Evolutionary conservation across 345 rosid species (phyloP), one percentile per base, ranked within the genome.

Genomic region (Lumnitzera littorea): DNA sequence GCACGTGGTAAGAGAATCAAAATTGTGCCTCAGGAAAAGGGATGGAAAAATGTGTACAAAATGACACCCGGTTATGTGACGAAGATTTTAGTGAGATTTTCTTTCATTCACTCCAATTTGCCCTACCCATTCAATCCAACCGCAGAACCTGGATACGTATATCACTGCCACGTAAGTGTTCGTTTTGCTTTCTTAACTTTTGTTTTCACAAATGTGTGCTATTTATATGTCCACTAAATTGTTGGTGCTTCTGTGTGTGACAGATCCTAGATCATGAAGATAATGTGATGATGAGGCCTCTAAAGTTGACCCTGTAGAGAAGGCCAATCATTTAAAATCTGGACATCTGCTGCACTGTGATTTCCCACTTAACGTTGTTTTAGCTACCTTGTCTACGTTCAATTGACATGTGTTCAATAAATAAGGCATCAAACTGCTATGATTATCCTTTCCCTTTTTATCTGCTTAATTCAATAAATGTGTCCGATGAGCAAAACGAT

Each of bases 191-290:
- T 14, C 2, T 24, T 51, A 24, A 13, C 20, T 58, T 25, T 13
- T 47, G 41, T 10, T 12, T 17, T 31, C 17, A 31, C 15, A 29
- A n/a, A 23, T 36, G 10, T n/a, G 12, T 5, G 3, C 31, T 27
- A 6, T 47, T 3, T 7, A 14, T 29, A 14, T 29, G 36, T 41
- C 11, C 43, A 36, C 10, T 36, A 36, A 9, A 12, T 50, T 50
- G 4, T 50, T 14, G 20, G 52, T 50, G 15, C n/a, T 2, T 51
- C 56, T 2, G 46, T 6, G 20, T 27, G 12, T 15, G 68, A 75
- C 84, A 91, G 98, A 86, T 88, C 0, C 76, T 91, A 80, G 96
- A 91, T 69, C 98, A 91, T 15, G 98, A 91, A 78, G 98, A 91
- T 52, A 91, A 91, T 60, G 82, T 61, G 55, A 91, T 91, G 98